Base-by-base conservation (phyloP, 306 rosid genomes). In the Fragaria ananassa region DNA sequence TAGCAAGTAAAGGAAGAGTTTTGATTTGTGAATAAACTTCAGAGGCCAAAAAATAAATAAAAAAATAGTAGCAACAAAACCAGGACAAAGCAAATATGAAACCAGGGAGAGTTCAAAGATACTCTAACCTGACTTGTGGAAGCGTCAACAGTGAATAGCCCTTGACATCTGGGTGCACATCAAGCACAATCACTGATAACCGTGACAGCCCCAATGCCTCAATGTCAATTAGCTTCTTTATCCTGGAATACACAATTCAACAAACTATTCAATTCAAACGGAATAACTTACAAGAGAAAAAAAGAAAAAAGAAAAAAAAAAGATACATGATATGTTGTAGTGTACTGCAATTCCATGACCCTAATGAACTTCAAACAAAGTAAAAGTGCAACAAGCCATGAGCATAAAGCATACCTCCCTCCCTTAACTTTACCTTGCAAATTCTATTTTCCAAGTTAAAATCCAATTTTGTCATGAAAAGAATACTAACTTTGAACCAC, bases 71-170 rank as follows among this genome's bases (percentile, higher is more conserved):
- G 5, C 10, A 49, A 12, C 18, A 25, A 10, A 60, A 63, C 51
- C 56, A 4, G 58, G 42, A 64, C 42, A 65, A 19, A 70, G 60
- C 3, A 17, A 19, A 51, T 31, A 31, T 23, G 53, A 51, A 8
- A 25, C 18, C 17, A 45, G 29, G 7, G 10, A 17, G 6, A n/a
- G 50, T 57, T 23, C 41, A 18, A 27, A 47, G 35, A 74, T 18
- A 65, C 75, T 41, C 87, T 79, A 71, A 91, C 98, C 97, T 92
- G 93, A 94, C 95, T 94, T 94, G 98, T 70, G 98, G 98, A 82
- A 94, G 96, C 21, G 93, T 85, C 41, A 90, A 81, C 85, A 90
- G 77, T 18, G 97, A 92, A 79, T 89, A 94, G 39, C 98, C 98
- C 89, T 94, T 94, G 2, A 92, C 91, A 82, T 92, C 97, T 15